phyloP scores from a whole-genome alignment of 2,329 filamentous ascomycete genomes.

The Fusarium citri region DNA sequence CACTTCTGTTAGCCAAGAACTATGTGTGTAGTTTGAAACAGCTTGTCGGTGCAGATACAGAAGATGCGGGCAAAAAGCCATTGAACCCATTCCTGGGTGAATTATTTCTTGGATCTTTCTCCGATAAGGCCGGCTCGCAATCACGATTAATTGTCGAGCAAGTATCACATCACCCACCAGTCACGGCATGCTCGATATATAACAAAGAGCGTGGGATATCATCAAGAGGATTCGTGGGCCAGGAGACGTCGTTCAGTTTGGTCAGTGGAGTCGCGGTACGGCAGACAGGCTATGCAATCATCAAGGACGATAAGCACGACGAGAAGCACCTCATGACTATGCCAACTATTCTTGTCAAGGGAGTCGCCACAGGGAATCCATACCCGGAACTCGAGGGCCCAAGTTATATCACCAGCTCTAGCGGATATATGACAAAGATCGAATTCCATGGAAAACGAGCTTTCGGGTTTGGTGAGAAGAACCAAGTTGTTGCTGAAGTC shows the following conservation, averaged over 20 bases:
- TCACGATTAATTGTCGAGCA: conserved; percentile 57
- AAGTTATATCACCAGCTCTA: conserved; percentile 20
- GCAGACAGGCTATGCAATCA: conserved; percentile 19
- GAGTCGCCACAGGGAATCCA: conserved; percentile 6
- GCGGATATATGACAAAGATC: conserved; percentile 20
- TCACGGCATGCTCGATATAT: conserved; percentile 54
- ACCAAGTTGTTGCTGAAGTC: conserved; percentile 9
- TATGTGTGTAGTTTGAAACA: conserved; percentile 23
- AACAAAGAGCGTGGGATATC: conserved; percentile 24
- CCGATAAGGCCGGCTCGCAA: conserved; percentile 39
- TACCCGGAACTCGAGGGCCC: conserved; percentile 19
- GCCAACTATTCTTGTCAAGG: conserved; percentile 24
- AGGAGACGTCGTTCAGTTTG: conserved; percentile 24
- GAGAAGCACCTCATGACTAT: conserved; percentile 23
- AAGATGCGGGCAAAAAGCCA: conserved; percentile 56
- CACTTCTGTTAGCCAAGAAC: conserved; percentile 10
- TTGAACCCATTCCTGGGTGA: conserved; percentile 66
- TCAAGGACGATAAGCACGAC: conserved; percentile 11
- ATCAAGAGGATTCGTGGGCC: conserved; percentile 8
- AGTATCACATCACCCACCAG: conserved; percentile 65
- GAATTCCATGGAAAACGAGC: conserved; percentile 13
- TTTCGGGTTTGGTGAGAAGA: conserved; percentile 17
- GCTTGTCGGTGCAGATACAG: conserved; percentile 10
- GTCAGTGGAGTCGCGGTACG: conserved; percentile 17
- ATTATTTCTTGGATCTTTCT: conserved; percentile 58